phyloP scores from a whole-genome alignment of 805 yeast species.

The Candida insectalens region DNA sequence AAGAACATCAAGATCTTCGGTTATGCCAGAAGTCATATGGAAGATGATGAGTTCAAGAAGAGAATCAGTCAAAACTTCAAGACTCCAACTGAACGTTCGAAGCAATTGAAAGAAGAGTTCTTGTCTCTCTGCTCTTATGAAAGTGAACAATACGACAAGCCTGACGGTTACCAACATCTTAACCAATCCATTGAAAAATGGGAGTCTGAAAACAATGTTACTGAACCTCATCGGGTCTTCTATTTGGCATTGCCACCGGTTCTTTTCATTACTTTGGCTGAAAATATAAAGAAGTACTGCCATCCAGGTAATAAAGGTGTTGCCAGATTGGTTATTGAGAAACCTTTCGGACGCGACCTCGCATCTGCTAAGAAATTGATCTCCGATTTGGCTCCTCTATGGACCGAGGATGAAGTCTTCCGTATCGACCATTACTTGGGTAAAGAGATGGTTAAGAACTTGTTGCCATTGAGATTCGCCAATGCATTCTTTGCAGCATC shows the following conservation, averaged over 20 bases:
- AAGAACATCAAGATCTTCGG: constrained; percentile 69
- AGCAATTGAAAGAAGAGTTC: constrained; percentile 48
- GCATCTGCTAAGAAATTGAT: constrained; percentile 71
- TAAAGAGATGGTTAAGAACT: constrained; percentile 95
- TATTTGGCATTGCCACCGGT: constrained; percentile 95
- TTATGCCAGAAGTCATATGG: constrained; percentile 78
- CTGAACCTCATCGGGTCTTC: constrained; percentile 67
- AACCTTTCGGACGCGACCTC: constrained; percentile 95
- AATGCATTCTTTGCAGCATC: constrained; percentile 80
- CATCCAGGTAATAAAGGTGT: constrained; percentile 57
- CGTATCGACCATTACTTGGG: constrained; percentile 97
- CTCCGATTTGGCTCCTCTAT: constrained; percentile 68
- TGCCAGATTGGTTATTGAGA: constrained; percentile 84
- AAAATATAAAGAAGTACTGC: constrained; percentile 55
- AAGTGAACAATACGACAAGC: constrained; percentile 70
- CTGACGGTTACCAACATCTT: constrained; percentile 61
- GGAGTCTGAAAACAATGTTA: constrained; percentile 39
- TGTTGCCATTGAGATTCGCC: constrained; percentile 82
- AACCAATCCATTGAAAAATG: constrained; percentile 44
- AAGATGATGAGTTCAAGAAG: constrained; percentile 53
- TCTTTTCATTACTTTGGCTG: constrained; percentile 73
- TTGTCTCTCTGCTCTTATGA: constrained; percentile 57
- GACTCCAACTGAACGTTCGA: constrained; percentile 19
- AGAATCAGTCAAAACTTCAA: constrained; percentile 59
- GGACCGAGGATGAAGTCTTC: constrained; percentile 83